phyloP scores from a whole-genome alignment of 2,329 filamentous ascomycete species.

The Pezicula radicicola region DNA sequence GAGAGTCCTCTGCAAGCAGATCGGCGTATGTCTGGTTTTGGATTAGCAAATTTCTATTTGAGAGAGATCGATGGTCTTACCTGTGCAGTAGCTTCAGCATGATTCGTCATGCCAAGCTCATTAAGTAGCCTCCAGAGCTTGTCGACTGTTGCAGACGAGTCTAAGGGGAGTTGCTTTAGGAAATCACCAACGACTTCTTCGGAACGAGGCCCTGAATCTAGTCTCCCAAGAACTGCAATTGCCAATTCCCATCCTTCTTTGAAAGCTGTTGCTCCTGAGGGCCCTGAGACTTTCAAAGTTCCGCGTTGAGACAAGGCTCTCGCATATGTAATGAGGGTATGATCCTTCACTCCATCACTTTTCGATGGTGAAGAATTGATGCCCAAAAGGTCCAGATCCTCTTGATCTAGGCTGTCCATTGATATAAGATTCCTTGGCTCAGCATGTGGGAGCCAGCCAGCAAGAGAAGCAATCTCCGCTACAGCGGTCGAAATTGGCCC shows the following conservation, averaged over 20 bases:
- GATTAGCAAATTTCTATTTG: slow-evolving; percentile 16
- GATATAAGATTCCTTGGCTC: slow-evolving; percentile 49
- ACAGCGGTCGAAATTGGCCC: slow-evolving; percentile 74
- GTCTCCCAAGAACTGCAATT: slow-evolving; percentile 75
- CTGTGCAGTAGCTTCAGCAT: slow-evolving; percentile 79
- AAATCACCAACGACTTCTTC: slow-evolving; percentile 73
- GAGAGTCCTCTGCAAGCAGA: slow-evolving; percentile 65
- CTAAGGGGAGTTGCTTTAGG: slow-evolving; percentile 67
- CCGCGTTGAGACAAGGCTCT: slow-evolving; percentile 56
- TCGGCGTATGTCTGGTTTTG: slow-evolving; percentile 77
- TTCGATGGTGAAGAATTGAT: slow-evolving; percentile 55
- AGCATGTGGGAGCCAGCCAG: slow-evolving; percentile 72
- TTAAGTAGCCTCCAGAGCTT: slow-evolving; percentile 77
- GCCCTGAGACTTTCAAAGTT: slow-evolving; percentile 22
- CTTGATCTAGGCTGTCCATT: slow-evolving; percentile 68
- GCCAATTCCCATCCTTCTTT: slow-evolving; percentile 87
- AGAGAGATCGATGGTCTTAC: slow-evolving; percentile 44
- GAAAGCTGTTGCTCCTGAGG: slow-evolving; percentile 26
- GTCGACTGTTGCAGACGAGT: slow-evolving; percentile 71
- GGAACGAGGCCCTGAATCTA: slow-evolving; percentile 70
- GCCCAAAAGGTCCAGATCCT: slow-evolving; percentile 81
- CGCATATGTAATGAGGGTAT: slow-evolving; percentile 75
- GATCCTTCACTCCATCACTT: slow-evolving; percentile 70
- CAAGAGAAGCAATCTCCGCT: slow-evolving; percentile 79
- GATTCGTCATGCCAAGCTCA: slow-evolving; percentile 72